Percentiles rank a stretch among this genome's conserved stretches.
Evolutionary conservation across 345 rosid genomes (phyloP).

Genomic region (Zanthoxylum bungeanum): DNA sequence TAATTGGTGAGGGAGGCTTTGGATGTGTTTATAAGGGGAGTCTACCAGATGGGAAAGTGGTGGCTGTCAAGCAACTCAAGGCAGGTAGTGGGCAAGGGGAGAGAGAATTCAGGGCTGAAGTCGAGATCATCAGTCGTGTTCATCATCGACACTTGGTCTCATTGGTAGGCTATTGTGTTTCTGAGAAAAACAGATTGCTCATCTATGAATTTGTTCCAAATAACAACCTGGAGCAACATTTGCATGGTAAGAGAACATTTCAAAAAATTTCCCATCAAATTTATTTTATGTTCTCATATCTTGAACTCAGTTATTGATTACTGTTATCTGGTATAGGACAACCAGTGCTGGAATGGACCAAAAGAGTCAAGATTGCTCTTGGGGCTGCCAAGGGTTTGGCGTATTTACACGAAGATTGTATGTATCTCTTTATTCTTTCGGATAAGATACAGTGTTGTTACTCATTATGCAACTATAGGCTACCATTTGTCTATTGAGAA

Average conservation of each 20-base stretch:
- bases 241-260: conserved; percentile 55
- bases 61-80: conserved; percentile 94
- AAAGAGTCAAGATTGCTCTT: conserved; percentile 78
- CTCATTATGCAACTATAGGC: not conserved
- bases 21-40: conserved; percentile 82
- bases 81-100: conserved; percentile 98
- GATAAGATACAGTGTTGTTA: not conserved
- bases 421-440: conserved; percentile 25
- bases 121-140: conserved; percentile 92
- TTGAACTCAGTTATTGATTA: not conserved
- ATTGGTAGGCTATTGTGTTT: conserved; percentile 77
- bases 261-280: not conserved
- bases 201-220: conserved; percentile 92
- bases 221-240: conserved; percentile 87
- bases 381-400: conserved; percentile 99
- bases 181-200: conserved; percentile 64
- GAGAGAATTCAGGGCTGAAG: conserved; percentile 90
- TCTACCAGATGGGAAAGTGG: conserved; percentile 48
- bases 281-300: not conserved
- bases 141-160: conserved; percentile 96
- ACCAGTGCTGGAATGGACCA: conserved; percentile 76
- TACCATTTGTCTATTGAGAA: not conserved
- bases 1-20: conserved; percentile 95
- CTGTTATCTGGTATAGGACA: conserved; percentile 41
- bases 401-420: conserved; percentile 96